Evolutionary conservation across 441 rosid genomes (phyloP).

Genomic region (Gossypium davidsonii): DNA sequence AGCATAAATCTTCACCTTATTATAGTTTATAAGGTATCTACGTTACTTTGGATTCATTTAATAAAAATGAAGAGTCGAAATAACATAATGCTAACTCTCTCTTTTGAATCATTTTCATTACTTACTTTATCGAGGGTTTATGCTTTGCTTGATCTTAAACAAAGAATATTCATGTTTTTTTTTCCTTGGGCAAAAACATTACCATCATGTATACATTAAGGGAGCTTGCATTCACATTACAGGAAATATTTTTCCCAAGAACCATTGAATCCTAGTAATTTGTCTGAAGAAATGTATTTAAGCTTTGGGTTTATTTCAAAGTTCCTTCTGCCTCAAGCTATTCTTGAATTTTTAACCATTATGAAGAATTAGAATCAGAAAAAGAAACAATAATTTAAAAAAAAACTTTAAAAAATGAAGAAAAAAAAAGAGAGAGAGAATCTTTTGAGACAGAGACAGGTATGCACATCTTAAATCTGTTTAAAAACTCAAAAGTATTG

Average conservation of each 20-base stretch:
- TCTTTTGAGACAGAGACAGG: background rate
- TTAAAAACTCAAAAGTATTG: no score
- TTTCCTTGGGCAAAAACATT: slow-evolving; percentile 13
- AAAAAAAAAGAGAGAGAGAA: background rate
- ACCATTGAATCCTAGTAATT: background rate
- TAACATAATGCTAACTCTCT: background rate
- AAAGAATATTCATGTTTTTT: slow-evolving; percentile 49
- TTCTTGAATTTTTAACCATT: background rate
- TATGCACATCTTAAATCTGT: no score
- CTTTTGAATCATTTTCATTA: slow-evolving; percentile 14
- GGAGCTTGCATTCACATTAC: background rate
- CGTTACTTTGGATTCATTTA: background rate
- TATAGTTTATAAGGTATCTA: background rate
- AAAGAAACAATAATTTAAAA: background rate
- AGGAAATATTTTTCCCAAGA: background rate
- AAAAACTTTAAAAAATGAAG: background rate
- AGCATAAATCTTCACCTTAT: slow-evolving; percentile 41
- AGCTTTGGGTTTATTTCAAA: background rate
- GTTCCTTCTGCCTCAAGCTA: background rate
- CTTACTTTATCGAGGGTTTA: slow-evolving; percentile 23
- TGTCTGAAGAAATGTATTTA: background rate
- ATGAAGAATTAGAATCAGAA: background rate
- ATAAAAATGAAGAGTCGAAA: background rate
- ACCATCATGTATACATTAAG: background rate
- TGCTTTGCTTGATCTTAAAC: slow-evolving; percentile 40